Percentiles rank a stretch among this genome's conserved stretches.
These are phyloP conservation scores for Annulohypoxylon truncatum DNA, from an alignment of 2,329 filamentous ascomycete genomes.

Conservation along the genomic window DNA sequence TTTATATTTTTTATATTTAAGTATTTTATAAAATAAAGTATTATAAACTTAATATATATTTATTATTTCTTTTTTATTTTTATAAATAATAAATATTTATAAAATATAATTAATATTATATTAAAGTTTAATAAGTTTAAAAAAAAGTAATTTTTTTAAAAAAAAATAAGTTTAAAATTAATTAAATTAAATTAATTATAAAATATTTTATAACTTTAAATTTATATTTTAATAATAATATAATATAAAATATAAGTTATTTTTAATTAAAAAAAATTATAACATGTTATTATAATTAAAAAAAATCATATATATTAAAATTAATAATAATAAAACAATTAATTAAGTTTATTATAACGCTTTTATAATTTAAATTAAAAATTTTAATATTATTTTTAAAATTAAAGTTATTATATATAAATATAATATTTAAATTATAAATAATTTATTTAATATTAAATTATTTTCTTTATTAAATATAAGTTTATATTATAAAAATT, in stretches of 20 bases:
- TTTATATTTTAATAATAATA: neutral
- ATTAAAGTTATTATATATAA: neutral
- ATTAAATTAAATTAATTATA: too few relatives aligned
- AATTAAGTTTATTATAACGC: neutral
- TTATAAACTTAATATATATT: too few relatives aligned
- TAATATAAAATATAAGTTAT: neutral
- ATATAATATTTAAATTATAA: neutral
- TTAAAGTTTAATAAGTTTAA: too few relatives aligned
- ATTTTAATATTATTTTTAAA: neutral
- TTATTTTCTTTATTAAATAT: neutral
- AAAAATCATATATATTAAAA: conserved; percentile 1
- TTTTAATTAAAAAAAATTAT: neutral
- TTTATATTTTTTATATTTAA: neutral
- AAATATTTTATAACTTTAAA: too few relatives aligned
- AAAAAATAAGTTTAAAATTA: too few relatives aligned
- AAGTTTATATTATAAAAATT: neutral
- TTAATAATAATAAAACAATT: neutral
- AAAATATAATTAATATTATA: too few relatives aligned
- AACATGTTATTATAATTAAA: neutral
- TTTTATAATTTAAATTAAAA: neutral
- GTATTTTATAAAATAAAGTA: neutral
- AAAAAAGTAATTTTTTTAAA: too few relatives aligned
- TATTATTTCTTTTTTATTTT: too few relatives aligned
- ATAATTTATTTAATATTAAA: neutral
- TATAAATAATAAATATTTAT: too few relatives aligned